A percentile compares a stretch with the other conserved stretches of the same genome.
Conservation (phyloP, 306 rosid genomes). For the Aeschynomene evenia region DNA sequence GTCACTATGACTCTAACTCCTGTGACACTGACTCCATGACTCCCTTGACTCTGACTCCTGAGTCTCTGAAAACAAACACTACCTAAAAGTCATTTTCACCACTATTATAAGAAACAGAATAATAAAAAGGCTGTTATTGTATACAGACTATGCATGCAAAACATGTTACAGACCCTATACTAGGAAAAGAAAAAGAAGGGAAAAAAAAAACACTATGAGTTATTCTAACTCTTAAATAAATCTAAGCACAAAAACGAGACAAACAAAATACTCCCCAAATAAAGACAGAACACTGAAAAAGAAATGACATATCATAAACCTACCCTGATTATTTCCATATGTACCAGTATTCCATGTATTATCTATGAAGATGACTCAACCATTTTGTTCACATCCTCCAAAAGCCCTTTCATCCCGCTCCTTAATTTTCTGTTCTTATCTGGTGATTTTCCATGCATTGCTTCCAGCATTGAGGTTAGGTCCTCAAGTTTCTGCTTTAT, state of each 20-base stretch:
- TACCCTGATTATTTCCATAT: conserved; percentile 28
- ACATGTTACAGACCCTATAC: conserved; percentile 22
- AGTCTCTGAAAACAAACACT: no score
- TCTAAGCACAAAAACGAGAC: conserved; percentile 22
- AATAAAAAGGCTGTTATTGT: conserved; percentile 25
- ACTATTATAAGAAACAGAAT: conserved; percentile 9
- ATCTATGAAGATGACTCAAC: conserved; percentile 45
- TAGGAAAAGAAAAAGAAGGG: no score
- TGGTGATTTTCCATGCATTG: conserved; percentile 31
- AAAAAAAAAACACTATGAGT: neutral
- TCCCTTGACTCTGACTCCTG: no score
- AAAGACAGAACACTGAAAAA: conserved; percentile 26
- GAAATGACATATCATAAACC: conserved; percentile 32
- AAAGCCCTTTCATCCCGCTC: conserved; percentile 51
- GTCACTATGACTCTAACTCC: no score
- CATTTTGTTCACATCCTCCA: conserved; percentile 62
- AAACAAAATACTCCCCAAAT: conserved; percentile 26
- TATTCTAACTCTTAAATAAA: conserved; percentile 20
- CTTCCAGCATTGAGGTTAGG: conserved; percentile 52
- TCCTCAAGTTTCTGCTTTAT: conserved; percentile 51
- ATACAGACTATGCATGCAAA: conserved; percentile 31
- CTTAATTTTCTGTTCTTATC: conserved; percentile 44
- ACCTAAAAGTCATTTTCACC: conserved; percentile 4
- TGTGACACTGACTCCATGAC: no score
- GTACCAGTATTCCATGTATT: conserved; percentile 15